Evolutionary conservation across 2,329 filamentous ascomycete species (phyloP), one percentile per base, ranked within the genome.

Genomic region (Fusarium nisikadoi): DNA sequence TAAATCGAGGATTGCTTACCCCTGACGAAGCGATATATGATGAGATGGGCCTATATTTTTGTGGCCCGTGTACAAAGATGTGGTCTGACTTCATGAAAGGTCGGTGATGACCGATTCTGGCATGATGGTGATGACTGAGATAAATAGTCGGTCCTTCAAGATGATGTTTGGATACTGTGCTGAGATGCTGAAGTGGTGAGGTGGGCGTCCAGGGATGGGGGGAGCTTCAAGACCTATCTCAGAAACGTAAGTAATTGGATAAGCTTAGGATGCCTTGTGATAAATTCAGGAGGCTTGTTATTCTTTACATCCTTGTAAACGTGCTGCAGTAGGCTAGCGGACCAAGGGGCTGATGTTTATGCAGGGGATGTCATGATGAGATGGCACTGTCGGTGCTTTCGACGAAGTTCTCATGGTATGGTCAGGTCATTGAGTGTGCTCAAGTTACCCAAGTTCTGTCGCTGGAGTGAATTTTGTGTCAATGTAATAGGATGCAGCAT

Each of bases 71-170:
- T 57, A 45, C n/a, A 16, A 33, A 33, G 5, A 13, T 11, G 19
- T 71, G 68, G 55, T 50, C 50, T 61, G 68, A 65, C 68, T 29
- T 23, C 12, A 39, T 16, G 23, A 25, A 36, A 31, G 20, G 11
- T 38, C 45, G 42, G 54, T 62, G 35, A 57, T 20, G 60, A 33
- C 20, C 52, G 27, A 29, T 39, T 38, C 29, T 72, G 45, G 46
- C 43, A 65, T 57, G 64, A 71, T 55, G 11, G 9, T 20, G 17
- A 47, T 23, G 8, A 8, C 17, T 13, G 3, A 6, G n/a, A 6
- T 14, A 2, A 8, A 12, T 11, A 45, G 27, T 60, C 53, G 33
- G 68, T 27, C 36, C 43, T 56, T 53, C 53, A 19, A 6, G 35
- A 23, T 20, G 20, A 39, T 16, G 17, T 14, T 41, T 23, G 4